phyloP scores from a whole-genome alignment of 768 basidiomycete species.

The Lactarius pseudohatsudake region DNA sequence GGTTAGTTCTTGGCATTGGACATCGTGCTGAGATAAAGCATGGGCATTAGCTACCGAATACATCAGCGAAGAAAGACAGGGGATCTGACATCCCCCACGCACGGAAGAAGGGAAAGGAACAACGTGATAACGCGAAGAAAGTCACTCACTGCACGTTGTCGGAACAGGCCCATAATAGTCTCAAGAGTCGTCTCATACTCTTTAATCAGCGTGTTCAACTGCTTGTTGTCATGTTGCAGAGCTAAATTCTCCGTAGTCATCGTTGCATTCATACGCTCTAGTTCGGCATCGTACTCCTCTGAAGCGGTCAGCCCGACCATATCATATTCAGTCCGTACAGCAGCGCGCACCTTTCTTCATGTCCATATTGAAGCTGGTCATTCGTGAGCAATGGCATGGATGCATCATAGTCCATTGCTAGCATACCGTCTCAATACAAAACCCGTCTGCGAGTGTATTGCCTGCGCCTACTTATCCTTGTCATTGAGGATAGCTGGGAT shows the following conservation, averaged over 20 bases:
- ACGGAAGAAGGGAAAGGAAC: not conserved
- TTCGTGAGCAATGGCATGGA: conserved; percentile 7
- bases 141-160: conserved; percentile 83
- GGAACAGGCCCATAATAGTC: conserved; percentile 88
- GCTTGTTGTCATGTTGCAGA: conserved; percentile 93
- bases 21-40: conserved; percentile 63
- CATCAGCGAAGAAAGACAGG: not conserved
- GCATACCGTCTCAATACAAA: conserved; percentile 82
- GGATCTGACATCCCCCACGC: not conserved
- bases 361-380: conserved; percentile 81
- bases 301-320: conserved; percentile 19
- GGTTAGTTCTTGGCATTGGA: conserved; percentile 89
- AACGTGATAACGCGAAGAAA: not conserved
- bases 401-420: conserved; percentile 2
- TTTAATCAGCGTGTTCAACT: conserved; percentile 84
- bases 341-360: conserved; percentile 68
- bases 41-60: conserved; percentile 3
- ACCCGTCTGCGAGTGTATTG: conserved; percentile 86
- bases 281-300: conserved; percentile 90
- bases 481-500: not conserved
- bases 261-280: conserved; percentile 83
- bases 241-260: conserved; percentile 81
- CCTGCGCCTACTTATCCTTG: conserved; percentile 60
- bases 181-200: conserved; percentile 98
- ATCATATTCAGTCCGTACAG: conserved; percentile 11